Evolutionary conservation across 495 filamentous ascomycete species (phyloP).

Genomic region (Trichoderma asperelloides): DNA sequence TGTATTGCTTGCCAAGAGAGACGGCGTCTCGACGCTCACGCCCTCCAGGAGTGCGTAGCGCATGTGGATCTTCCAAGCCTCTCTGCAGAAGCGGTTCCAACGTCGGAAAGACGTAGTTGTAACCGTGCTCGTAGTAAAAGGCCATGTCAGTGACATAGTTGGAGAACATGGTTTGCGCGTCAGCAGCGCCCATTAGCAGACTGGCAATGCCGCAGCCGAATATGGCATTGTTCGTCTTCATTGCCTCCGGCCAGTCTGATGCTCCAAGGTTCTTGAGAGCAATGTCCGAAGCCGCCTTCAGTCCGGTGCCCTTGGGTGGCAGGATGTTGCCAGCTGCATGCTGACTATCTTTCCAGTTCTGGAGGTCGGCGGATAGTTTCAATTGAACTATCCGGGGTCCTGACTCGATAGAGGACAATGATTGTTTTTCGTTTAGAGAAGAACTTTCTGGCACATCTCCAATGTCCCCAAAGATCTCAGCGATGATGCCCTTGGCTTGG

Average conservation of each 20-base stretch:
- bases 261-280: slow-evolving; percentile 12
- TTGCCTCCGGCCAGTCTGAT: slow-evolving; percentile 18
- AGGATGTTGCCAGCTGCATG: slow-evolving; percentile 17
- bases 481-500: background rate
- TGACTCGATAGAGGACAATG: background rate
- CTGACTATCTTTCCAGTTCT: slow-evolving; percentile 18
- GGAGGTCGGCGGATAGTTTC: slow-evolving; percentile 17
- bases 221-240: slow-evolving; percentile 22
- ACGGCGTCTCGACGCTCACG: slow-evolving; percentile 18
- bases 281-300: slow-evolving; percentile 16
- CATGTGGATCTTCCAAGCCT: slow-evolving; percentile 15
- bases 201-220: slow-evolving; percentile 21
- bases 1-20: slow-evolving; percentile 19
- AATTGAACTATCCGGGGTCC: slow-evolving; percentile 7
- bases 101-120: slow-evolving; percentile 22
- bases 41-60: slow-evolving; percentile 17
- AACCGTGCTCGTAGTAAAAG: slow-evolving; percentile 28
- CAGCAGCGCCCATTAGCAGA: slow-evolving; percentile 22
- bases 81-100: slow-evolving; percentile 17
- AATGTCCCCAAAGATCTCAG: background rate
- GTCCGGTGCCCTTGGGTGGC: slow-evolving; percentile 20
- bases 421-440: background rate
- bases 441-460: background rate
- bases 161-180: slow-evolving; percentile 20
- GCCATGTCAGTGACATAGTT: slow-evolving; percentile 25